Evolutionary conservation across 2,329 filamentous ascomycete species (phyloP), one percentile per base, ranked within the genome.

Genomic region (Aspergillus quadrilineatus): DNA sequence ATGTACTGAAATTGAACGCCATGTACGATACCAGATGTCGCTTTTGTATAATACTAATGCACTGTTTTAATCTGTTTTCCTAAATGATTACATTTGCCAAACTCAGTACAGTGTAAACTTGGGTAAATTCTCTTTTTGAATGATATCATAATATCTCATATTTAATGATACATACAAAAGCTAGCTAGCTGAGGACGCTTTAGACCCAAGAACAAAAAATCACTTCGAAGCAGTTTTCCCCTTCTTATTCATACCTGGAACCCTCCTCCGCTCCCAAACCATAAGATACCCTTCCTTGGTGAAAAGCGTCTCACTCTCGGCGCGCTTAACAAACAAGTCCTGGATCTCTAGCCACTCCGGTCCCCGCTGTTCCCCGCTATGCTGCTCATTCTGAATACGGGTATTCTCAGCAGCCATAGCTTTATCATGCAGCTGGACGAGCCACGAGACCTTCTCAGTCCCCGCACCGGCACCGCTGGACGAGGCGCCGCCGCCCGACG

Each of bases 201-300:
- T 22, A 53, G 15, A 12, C 26, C 22, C 14, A 17, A 8, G 3
- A 26, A 48, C 14, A 6, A 7, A 6, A 7, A 7, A 58, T 62
- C 51, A 63, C 39, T 54, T 61, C 49, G 64, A 59, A 10, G 64
- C 52, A 14, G 62, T 66, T 62, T 73, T 76, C 7, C 68, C 70
- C 65, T 77, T 79, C 52, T 71, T 71, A 22, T 60, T 59, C 45
- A 60, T 65, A 2, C 70, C 69, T 32, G 70, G 69, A 5, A 65
- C 58, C 69, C 84, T 87, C 74, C 92, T 84, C 73, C 89, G 82
- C 79, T 97, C 94, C 94, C 94, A 97, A 44, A 99, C 85, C 83
- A 97, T 95, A 57, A 97, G 76, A 79, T 97, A 97, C 55, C 89
- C 89, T 81, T 99, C 94, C 51, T 93, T 91, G 0, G 95, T 88